These are phyloP conservation scores for Tolypocladium sp. DNA, from an alignment of 2,329 filamentous ascomycete genomes.

Conservation along the genomic window DNA sequence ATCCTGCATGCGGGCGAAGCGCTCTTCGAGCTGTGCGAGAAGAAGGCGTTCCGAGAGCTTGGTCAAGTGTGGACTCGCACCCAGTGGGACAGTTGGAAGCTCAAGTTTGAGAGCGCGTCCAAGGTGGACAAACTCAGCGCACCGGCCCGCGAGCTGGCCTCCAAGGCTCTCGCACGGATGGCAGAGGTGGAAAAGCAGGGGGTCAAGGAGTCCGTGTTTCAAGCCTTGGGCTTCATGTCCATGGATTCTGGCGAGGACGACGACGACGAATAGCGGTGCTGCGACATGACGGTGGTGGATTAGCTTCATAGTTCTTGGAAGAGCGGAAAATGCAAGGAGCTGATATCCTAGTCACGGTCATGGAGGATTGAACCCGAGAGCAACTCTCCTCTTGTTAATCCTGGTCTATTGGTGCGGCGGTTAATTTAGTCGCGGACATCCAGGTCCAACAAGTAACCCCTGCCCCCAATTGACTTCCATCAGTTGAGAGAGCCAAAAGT, in stretches of 20 bases:
- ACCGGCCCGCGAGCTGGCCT: background rate
- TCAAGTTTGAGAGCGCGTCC: background rate
- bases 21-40: background rate
- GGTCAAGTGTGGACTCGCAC: background rate
- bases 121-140: background rate
- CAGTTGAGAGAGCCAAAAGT: conserved; percentile 20
- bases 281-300: background rate
- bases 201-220: background rate
- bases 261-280: background rate
- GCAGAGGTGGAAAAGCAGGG: background rate
- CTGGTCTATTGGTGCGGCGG: background rate
- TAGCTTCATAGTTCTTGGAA: background rate
- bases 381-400: background rate
- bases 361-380: too few relatives aligned
- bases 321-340: background rate
- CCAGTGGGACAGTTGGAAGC: background rate
- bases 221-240: background rate
- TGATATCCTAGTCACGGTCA: background rate
- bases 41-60: background rate
- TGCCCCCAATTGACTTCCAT: background rate
- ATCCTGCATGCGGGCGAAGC: background rate
- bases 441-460: background rate
- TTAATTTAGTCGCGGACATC: background rate
- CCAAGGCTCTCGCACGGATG: background rate
- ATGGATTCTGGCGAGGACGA: background rate